These are phyloP conservation scores for Moesziomyces parantarcticus DNA, from an alignment of 1,284 basidiomycete species.

Conservation along the genomic window DNA sequence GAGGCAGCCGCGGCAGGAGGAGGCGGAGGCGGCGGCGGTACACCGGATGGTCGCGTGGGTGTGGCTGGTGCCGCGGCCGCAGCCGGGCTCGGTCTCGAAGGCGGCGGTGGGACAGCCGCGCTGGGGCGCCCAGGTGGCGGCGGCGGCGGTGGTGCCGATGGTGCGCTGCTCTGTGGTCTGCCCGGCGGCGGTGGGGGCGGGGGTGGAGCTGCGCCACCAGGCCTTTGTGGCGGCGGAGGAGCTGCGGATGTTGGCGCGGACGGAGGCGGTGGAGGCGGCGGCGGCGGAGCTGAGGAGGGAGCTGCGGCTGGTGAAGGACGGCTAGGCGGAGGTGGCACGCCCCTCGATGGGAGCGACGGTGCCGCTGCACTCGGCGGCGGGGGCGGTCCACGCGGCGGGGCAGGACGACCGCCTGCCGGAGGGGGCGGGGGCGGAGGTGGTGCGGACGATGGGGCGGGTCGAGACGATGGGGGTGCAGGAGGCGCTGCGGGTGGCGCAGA, in stretches of 20 bases:
- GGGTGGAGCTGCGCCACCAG: conserved; percentile 7
- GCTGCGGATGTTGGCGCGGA: conserved; percentile 23
- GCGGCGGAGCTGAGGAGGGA: conserved; percentile 10
- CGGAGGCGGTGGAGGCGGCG: conserved; percentile 37
- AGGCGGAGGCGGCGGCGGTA: conserved; percentile 24
- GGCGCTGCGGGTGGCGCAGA: conserved; percentile 22
- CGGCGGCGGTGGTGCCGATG: conserved; percentile 4
- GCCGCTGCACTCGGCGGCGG: conserved; percentile 34
- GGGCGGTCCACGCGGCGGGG: conserved; percentile 1
- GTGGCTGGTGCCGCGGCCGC: conserved; percentile 12
- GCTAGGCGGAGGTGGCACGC: conserved; percentile 42
- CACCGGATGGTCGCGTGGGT: conserved; percentile 18
- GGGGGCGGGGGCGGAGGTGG: conserved; percentile 26
- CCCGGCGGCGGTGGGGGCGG: conserved; percentile 25
- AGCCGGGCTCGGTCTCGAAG: conserved; percentile 16
- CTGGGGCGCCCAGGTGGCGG: conserved; percentile 14
- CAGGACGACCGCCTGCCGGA: background rate
- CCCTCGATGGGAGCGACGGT: conserved; percentile 35
- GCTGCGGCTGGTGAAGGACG: conserved; percentile 34
- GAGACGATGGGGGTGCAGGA: conserved; percentile 21
- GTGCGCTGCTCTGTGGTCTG: conserved; percentile 8
- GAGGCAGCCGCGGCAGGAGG: conserved; percentile 7
- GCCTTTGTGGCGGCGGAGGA: conserved; percentile 28
- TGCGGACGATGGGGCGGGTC: conserved; percentile 26
- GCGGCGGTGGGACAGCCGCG: conserved; percentile 13